A percentile compares a stretch with the other conserved stretches of the same genome.
Evolutionary conservation across 345 rosid genomes (phyloP).

Genomic region (Conringia planisiliqua): DNA sequence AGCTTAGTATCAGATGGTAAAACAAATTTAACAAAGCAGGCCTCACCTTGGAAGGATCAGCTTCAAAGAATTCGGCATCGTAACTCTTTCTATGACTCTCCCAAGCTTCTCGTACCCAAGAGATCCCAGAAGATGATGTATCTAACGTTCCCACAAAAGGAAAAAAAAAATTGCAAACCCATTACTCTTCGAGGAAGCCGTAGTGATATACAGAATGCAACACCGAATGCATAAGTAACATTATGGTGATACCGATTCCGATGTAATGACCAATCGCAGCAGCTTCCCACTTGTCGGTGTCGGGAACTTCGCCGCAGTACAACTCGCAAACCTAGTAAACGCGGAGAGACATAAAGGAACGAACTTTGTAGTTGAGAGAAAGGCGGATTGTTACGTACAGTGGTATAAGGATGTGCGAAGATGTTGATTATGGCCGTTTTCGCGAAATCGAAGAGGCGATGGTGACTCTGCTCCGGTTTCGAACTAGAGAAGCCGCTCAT

Average conservation of each 20-base stretch:
- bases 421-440: slow-evolving; percentile 77
- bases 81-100: slow-evolving; percentile 65
- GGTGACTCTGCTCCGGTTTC: slow-evolving; percentile 69
- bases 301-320: slow-evolving; percentile 74
- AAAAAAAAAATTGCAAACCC: not conserved
- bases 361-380: slow-evolving; percentile 2
- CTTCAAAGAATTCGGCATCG: slow-evolving; percentile 74
- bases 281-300: slow-evolving; percentile 73
- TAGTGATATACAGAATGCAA: not conserved
- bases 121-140: slow-evolving; percentile 55
- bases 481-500: slow-evolving; percentile 48
- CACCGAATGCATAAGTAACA: not conserved
- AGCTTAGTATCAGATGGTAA: not conserved
- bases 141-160: slow-evolving; percentile 35
- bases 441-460: slow-evolving; percentile 83
- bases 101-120: slow-evolving; percentile 66
- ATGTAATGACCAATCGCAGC: slow-evolving; percentile 67
- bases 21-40: slow-evolving; percentile 12
- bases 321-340: slow-evolving; percentile 70
- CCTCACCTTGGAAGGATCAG: slow-evolving; percentile 69
- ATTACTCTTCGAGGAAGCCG: not conserved
- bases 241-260: slow-evolving; percentile 57
- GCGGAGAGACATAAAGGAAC: not conserved
- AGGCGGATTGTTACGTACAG: slow-evolving; percentile 35
- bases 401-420: slow-evolving; percentile 85